Evolutionary conservation across 805 yeast genomes (phyloP).

Genomic region (Lipomyces oligophaga): DNA sequence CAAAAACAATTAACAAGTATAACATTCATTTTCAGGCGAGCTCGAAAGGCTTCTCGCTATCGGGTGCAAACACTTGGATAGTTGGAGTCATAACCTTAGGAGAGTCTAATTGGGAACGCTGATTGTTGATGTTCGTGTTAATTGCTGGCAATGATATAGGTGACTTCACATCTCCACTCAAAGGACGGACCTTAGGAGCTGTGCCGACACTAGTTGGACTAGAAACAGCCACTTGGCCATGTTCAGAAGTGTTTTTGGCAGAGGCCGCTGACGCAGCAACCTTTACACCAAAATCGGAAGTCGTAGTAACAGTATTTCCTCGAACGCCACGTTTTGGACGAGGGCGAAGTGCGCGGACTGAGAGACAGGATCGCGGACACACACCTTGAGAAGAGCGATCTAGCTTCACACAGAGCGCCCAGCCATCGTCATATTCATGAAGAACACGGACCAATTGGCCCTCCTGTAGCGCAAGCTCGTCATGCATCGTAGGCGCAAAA

Average conservation of each 20-base stretch:
- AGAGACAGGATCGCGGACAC: conserved; percentile 27
- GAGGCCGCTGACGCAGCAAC: too few species aligned
- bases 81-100: conserved; percentile 14
- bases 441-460: conserved; percentile 31
- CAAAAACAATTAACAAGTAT: neutral
- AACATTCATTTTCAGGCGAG: conserved; percentile 5
- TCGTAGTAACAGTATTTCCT: neutral
- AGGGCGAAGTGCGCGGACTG: conserved; percentile 25
- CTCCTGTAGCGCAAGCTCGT: conserved; percentile 29
- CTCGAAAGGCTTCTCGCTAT: conserved; percentile 21
- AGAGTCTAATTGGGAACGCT: neutral
- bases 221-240: neutral
- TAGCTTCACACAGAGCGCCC: conserved; percentile 30
- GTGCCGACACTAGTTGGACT: too few species aligned
- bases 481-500: conserved; percentile 31
- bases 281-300: neutral
- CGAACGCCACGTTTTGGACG: conserved; percentile 26
- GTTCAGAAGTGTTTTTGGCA: too few species aligned
- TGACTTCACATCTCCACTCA: conserved; percentile 10
- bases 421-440: conserved; percentile 33
- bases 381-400: conserved; percentile 29
- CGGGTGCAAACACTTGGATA: conserved; percentile 28
- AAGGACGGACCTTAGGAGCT: conserved; percentile 1
- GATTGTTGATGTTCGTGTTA: conserved; percentile 4
- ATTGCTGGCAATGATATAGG: neutral